A percentile compares a stretch with the other conserved stretches of the same genome.
phyloP scores from a whole-genome alignment of 2,329 filamentous ascomycete genomes.

The Fusarium stilboides region DNA sequence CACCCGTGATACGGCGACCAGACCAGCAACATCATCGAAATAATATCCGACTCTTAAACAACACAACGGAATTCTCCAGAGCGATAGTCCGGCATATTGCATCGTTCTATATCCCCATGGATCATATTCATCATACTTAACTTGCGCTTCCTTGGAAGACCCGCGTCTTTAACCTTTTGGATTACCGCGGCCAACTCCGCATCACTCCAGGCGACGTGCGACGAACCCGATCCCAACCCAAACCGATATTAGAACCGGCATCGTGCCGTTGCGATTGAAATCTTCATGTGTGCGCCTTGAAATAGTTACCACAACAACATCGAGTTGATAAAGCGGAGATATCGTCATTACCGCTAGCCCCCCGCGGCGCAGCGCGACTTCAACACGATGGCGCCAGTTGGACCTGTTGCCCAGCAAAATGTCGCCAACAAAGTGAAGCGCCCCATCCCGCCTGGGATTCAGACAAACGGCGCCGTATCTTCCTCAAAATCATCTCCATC shows the following conservation, averaged over 20 bases:
- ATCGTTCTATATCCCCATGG: slow-evolving; percentile 23
- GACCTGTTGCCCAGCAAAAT: slow-evolving; percentile 62
- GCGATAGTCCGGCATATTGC: slow-evolving; percentile 6
- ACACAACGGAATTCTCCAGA: slow-evolving; percentile 11
- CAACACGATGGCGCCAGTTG: slow-evolving; percentile 69
- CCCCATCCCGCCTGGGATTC: slow-evolving; percentile 75
- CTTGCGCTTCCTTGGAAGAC: slow-evolving; percentile 37
- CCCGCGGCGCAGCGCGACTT: slow-evolving; percentile 48
- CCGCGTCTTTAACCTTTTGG: slow-evolving; percentile 27
- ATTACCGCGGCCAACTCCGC: slow-evolving; percentile 44
- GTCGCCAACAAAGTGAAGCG: slow-evolving; percentile 76
- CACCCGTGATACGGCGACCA: slow-evolving; percentile 49
- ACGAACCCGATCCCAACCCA: slow-evolving; percentile 27
- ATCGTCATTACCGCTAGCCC: slow-evolving; percentile 38
- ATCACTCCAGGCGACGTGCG: slow-evolving; percentile 44
- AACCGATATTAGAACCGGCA: slow-evolving; percentile 20
- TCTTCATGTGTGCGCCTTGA: slow-evolving; percentile 47
- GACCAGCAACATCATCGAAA: slow-evolving; percentile 45
- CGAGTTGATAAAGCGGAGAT: slow-evolving; percentile 36
- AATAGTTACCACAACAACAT: slow-evolving; percentile 14
- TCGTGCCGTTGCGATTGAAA: slow-evolving; percentile 33
- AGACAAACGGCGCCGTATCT: slow-evolving; percentile 72
- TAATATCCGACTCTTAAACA: slow-evolving; percentile 27
- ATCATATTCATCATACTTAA: slow-evolving; percentile 28
- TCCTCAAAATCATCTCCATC: slow-evolving; percentile 73